Conservation (phyloP, 2,329 filamentous ascomycete species). For the Colletotrichum trifolii region DNA sequence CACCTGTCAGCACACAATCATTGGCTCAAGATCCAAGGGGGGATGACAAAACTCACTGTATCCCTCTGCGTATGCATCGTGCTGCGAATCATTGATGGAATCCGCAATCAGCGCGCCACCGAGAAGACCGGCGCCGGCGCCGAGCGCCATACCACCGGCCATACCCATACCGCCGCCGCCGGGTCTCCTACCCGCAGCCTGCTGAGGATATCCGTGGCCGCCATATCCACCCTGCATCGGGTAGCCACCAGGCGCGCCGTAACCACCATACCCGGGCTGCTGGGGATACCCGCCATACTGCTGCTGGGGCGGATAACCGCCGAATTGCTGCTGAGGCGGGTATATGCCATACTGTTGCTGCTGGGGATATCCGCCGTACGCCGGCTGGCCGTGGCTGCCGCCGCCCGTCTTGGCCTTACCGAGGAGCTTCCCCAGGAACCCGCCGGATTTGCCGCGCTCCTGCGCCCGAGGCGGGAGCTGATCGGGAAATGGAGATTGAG, state of each 20-base stretch:
- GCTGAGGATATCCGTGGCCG: conserved; percentile 37
- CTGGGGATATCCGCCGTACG: conserved; percentile 46
- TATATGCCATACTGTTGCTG: conserved; percentile 40
- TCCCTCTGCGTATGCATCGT: conserved; percentile 65
- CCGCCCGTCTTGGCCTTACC: conserved; percentile 56
- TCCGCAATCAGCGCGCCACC: conserved; percentile 80
- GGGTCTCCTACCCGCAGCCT: conserved; percentile 39
- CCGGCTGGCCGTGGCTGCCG: conserved; percentile 43
- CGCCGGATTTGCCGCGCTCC: conserved; percentile 51
- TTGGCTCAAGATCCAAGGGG: neutral
- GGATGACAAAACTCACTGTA: conserved; percentile 46
- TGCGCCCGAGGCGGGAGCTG: conserved; percentile 56
- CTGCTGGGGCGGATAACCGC: conserved; percentile 46
- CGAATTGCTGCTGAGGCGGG: conserved; percentile 44
- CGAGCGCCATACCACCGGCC: conserved; percentile 79
- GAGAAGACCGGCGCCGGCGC: conserved; percentile 82
- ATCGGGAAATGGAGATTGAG: conserved; percentile 44
- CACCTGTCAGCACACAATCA: conserved; percentile 33
- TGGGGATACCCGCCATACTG: conserved; percentile 46
- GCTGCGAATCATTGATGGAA: conserved; percentile 71
- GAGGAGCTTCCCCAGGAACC: conserved; percentile 64
- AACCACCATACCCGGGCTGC: conserved; percentile 43
- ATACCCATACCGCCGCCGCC: conserved; percentile 63
- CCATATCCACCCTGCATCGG: conserved; percentile 46
- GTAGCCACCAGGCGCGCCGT: conserved; percentile 41